Evolutionary conservation across 116 monocot species (phyloP).

Genomic region (Trichopus zeylanicus): DNA sequence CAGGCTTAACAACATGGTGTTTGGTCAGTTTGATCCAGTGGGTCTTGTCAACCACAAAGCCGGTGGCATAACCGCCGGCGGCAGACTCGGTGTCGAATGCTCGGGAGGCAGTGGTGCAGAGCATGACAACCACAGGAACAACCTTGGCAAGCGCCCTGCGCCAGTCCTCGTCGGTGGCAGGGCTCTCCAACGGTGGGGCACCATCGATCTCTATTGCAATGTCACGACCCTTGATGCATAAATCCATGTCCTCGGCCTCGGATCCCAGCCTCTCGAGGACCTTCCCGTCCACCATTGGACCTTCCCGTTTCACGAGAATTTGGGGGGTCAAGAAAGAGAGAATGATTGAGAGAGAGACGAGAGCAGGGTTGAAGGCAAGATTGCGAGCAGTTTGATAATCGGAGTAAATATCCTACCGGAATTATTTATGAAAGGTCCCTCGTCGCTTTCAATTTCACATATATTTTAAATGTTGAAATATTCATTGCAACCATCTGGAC

Average conservation of each 20-base stretch:
- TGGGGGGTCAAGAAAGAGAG: not conserved
- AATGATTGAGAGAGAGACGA: not conserved
- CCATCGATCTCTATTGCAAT: conserved; percentile 58
- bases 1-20: conserved; percentile 91
- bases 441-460: no score
- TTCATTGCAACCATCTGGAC: no score
- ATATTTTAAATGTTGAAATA: no score
- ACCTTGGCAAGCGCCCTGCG: conserved; percentile 62
- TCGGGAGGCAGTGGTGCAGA: conserved; percentile 66
- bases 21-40: conserved; percentile 83
- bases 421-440: no score
- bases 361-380: no score
- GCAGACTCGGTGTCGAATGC: conserved; percentile 89
- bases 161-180: conserved; percentile 91
- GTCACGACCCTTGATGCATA: conserved; percentile 26
- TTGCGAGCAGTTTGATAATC: no score
- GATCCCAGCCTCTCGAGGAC: conserved; percentile 17
- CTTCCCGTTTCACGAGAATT: not conserved
- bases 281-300: not conserved
- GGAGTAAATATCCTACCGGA: no score
- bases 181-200: conserved; percentile 17
- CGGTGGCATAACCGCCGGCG: conserved; percentile 80
- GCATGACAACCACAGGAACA: conserved; percentile 85
- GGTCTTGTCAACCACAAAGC: conserved; percentile 69
- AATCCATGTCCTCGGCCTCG: conserved; percentile 12